Evolutionary conservation across 441 rosid species (phyloP).

Genomic region (Erodium texanum): DNA sequence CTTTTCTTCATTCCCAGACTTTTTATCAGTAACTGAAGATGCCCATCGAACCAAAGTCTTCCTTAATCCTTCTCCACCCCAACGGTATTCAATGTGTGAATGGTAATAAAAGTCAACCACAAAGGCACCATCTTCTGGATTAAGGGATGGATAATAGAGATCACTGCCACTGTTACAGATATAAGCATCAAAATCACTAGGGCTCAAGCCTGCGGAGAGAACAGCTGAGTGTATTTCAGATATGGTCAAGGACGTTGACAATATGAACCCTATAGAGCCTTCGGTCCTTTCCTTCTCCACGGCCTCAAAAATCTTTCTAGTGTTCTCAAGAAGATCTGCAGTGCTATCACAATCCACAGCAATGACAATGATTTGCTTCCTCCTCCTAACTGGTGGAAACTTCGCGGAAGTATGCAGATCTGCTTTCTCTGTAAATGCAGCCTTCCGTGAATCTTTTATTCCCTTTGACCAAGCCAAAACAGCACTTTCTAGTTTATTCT

Average conservation of each 20-base stretch:
- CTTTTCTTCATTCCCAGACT: slow-evolving; percentile 37
- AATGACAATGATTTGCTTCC: slow-evolving; percentile 59
- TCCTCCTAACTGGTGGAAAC: slow-evolving; percentile 64
- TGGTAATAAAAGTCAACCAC: slow-evolving; percentile 74
- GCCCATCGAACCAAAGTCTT: slow-evolving; percentile 87
- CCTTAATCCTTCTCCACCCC: slow-evolving; percentile 92
- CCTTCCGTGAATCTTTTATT: slow-evolving; percentile 36
- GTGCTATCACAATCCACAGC: slow-evolving; percentile 60
- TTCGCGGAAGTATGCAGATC: slow-evolving; percentile 41
- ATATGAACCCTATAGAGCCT: slow-evolving; percentile 55
- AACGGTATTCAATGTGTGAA: slow-evolving; percentile 61
- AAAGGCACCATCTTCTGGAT: slow-evolving; percentile 48
- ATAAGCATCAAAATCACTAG: slow-evolving; percentile 74
- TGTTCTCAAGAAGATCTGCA: slow-evolving; percentile 42
- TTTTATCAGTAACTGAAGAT: slow-evolving; percentile 43
- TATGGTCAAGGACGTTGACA: slow-evolving; percentile 64
- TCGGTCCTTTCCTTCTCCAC: slow-evolving; percentile 54
- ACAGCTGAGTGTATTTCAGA: slow-evolving; percentile 63
- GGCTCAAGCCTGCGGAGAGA: slow-evolving; percentile 51
- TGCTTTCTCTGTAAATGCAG: slow-evolving; percentile 41
- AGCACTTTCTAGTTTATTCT: slow-evolving; percentile 31
- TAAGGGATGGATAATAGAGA: slow-evolving; percentile 64
- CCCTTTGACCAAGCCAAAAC: slow-evolving; percentile 57
- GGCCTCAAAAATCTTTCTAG: slow-evolving; percentile 43
- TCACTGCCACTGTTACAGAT: slow-evolving; percentile 83